phyloP scores from a whole-genome alignment of 1,139 yeast genomes.

The Sugiyamaella japonica region DNA sequence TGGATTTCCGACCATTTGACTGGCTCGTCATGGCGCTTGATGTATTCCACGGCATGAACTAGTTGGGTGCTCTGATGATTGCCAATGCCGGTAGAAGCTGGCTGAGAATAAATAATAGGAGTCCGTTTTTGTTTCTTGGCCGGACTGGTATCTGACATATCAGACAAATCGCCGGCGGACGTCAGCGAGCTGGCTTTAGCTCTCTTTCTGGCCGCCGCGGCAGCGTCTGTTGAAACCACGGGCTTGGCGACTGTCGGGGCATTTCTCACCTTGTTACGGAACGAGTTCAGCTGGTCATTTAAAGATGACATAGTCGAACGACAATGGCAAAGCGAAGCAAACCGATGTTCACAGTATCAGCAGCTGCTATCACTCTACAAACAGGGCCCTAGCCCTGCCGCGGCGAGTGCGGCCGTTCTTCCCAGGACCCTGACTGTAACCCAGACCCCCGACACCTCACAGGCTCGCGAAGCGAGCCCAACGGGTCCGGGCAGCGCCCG shows the following conservation, averaged over 20 bases:
- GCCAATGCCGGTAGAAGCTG: slow-evolving; percentile 45
- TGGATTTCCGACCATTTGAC: slow-evolving; percentile 62
- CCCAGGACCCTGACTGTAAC: too few relatives aligned
- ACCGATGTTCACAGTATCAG: too few relatives aligned
- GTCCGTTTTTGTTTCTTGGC: slow-evolving; percentile 35
- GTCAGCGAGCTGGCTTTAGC: slow-evolving; percentile 17
- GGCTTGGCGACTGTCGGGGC: slow-evolving; percentile 50
- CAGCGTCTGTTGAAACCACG: slow-evolving; percentile 28
- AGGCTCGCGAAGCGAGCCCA: too few relatives aligned
- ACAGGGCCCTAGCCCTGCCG: too few relatives aligned
- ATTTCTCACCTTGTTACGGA: slow-evolving; percentile 57
- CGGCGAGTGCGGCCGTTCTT: too few relatives aligned
- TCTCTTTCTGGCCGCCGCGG: slow-evolving; percentile 25
- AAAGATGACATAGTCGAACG: slow-evolving; percentile 37
- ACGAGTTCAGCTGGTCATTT: slow-evolving; percentile 55
- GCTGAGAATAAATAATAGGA: slow-evolving; percentile 39
- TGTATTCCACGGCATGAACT: slow-evolving; percentile 84
- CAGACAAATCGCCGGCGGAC: background rate
- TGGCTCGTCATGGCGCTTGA: slow-evolving; percentile 69
- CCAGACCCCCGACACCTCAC: too few relatives aligned
- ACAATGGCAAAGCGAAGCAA: background rate
- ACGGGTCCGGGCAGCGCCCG: too few relatives aligned
- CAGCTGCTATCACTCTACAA: too few relatives aligned
- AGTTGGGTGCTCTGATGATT: slow-evolving; percentile 78
- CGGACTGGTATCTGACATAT: slow-evolving; percentile 24